These are phyloP conservation scores for Ustilago vetiveriae DNA, from an alignment of 1,284 basidiomycete species.

Conservation along the genomic window DNA sequence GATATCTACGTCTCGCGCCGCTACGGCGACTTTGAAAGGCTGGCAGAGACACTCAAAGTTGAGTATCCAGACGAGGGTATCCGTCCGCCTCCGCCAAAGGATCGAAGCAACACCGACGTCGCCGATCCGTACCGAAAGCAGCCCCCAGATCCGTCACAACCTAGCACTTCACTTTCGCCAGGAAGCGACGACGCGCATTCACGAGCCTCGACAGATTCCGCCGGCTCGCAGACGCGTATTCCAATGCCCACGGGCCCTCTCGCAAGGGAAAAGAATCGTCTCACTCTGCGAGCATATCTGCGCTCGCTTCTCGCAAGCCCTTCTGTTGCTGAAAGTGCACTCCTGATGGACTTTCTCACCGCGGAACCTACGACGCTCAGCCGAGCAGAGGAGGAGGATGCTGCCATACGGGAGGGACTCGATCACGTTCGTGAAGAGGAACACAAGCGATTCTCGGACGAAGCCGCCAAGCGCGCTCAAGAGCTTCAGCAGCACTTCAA, in stretches of 20 bases:
- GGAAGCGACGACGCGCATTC: slow-evolving; percentile 16
- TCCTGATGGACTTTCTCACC: slow-evolving; percentile 85
- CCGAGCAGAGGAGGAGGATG: slow-evolving; percentile 81
- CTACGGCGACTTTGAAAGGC: slow-evolving; percentile 86
- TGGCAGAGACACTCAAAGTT: slow-evolving; percentile 57
- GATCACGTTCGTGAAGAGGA: slow-evolving; percentile 91
- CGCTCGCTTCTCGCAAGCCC: slow-evolving; percentile 78
- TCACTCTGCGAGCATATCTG: slow-evolving; percentile 92
- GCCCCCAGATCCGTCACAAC: slow-evolving; percentile 3
- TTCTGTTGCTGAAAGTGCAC: slow-evolving; percentile 81
- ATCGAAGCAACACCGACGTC: slow-evolving; percentile 51
- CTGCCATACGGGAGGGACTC: slow-evolving; percentile 81
- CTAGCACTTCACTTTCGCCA: background rate
- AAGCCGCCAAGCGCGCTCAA: slow-evolving; percentile 86
- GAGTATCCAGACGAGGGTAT: slow-evolving; percentile 59
- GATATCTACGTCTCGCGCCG: slow-evolving; percentile 90
- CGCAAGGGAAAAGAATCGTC: slow-evolving; percentile 83
- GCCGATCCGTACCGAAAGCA: slow-evolving; percentile 32
- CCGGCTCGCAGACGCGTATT: slow-evolving; percentile 19
- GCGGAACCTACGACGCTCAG: slow-evolving; percentile 79
- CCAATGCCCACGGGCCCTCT: slow-evolving; percentile 61
- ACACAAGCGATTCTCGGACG: slow-evolving; percentile 81
- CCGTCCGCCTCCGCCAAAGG: slow-evolving; percentile 55
- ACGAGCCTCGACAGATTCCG: slow-evolving; percentile 23
- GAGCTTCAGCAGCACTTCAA: slow-evolving; percentile 84